Conservation (phyloP, 441 rosid species). For the Isatis lusitanica region DNA sequence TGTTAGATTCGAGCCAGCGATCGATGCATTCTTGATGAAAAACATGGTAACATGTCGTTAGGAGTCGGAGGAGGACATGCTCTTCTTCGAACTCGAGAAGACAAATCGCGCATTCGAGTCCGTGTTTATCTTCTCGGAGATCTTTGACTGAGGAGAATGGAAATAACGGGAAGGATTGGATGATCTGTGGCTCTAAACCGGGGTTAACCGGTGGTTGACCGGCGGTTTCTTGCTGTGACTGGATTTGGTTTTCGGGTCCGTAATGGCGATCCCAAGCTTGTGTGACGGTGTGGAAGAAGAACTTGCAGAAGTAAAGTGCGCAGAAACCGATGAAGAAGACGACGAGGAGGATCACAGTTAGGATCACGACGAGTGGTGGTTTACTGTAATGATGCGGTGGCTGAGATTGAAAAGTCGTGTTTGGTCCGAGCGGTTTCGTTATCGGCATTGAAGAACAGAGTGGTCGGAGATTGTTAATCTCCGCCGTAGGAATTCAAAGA, state of each 20-base stretch:
- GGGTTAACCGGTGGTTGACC: slow-evolving; percentile 24
- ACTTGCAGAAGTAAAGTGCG: slow-evolving; percentile 61
- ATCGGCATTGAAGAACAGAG: slow-evolving; percentile 39
- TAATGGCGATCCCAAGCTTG: slow-evolving; percentile 42
- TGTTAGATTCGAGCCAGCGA: slow-evolving; percentile 73
- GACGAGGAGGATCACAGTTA: slow-evolving; percentile 54
- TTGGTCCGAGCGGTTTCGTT: background rate
- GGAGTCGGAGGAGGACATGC: slow-evolving; percentile 54
- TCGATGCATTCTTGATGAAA: slow-evolving; percentile 89
- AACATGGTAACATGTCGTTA: slow-evolving; percentile 74
- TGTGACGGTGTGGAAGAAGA: slow-evolving; percentile 44
- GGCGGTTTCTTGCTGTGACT: slow-evolving; percentile 7
- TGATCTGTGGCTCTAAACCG: slow-evolving; percentile 67
- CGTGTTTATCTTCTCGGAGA: slow-evolving; percentile 51
- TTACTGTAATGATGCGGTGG: slow-evolving; percentile 21
- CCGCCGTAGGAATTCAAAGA: slow-evolving; percentile 36
- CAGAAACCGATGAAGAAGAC: slow-evolving; percentile 64
- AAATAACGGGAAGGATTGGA: slow-evolving; percentile 64
- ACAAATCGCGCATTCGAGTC: slow-evolving; percentile 85
- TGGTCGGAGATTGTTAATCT: slow-evolving; percentile 54
- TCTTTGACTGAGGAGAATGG: slow-evolving; percentile 62
- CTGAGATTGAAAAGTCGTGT: slow-evolving; percentile 13
- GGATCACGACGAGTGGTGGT: slow-evolving; percentile 50
- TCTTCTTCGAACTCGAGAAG: slow-evolving; percentile 66
- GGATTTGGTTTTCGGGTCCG: slow-evolving; percentile 34